Conservation (phyloP, 2,329 filamentous ascomycete genomes). For the Alternaria atra region DNA sequence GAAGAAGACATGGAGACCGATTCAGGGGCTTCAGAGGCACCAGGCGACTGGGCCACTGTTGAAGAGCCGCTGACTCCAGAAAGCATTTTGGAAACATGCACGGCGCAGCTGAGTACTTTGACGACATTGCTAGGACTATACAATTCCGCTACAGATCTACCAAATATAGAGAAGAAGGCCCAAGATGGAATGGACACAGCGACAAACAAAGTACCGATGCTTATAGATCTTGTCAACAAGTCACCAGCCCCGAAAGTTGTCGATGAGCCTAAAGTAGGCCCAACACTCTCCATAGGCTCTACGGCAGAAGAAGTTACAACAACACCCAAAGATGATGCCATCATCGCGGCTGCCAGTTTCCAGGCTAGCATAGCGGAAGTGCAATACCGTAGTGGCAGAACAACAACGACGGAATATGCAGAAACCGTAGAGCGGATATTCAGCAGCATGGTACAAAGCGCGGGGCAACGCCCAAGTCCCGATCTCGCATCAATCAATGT, state of each 20-base stretch:
- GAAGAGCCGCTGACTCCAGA: conserved; percentile 71
- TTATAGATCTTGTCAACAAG: conserved; percentile 54
- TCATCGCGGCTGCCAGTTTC: conserved; percentile 66
- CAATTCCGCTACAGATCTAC: conserved; percentile 54
- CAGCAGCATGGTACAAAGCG: conserved; percentile 47
- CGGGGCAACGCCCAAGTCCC: conserved; percentile 58
- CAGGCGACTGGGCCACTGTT: conserved; percentile 72
- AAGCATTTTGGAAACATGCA: conserved; percentile 72
- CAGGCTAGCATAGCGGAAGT: conserved; percentile 65
- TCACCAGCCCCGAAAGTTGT: conserved; percentile 24
- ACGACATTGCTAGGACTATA: conserved; percentile 60
- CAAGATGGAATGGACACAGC: conserved; percentile 64
- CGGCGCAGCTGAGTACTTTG: conserved; percentile 66
- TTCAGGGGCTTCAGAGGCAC: conserved; percentile 39
- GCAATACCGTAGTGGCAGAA: conserved; percentile 62
- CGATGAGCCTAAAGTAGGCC: conserved; percentile 41
- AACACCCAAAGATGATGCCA: conserved; percentile 60
- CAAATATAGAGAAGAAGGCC: conserved; percentile 65
- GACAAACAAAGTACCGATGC: conserved; percentile 63
- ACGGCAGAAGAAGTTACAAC: conserved; percentile 39
- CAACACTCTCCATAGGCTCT: conserved; percentile 45
- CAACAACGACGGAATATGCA: conserved; percentile 64
- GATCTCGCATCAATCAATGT: conserved; percentile 61
- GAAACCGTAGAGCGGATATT: conserved; percentile 49
- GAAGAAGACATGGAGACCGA: conserved; percentile 37